Percentiles rank a stretch among this genome's conserved stretches.
Conservation (phyloP, 1,139 yeast genomes). For the Hansenula anomala region DNA sequence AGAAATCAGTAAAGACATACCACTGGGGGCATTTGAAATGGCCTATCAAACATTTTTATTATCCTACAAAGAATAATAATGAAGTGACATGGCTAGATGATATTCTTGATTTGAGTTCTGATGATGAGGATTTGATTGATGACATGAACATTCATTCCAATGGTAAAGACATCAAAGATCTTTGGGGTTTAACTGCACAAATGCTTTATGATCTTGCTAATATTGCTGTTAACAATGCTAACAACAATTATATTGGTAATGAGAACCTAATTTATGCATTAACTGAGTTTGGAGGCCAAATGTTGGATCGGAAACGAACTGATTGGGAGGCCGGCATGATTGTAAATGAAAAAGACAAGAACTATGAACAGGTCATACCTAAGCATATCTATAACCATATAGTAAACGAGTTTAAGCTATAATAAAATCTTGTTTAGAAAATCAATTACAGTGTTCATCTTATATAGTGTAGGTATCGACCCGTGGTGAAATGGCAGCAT, state of each 20-base stretch:
- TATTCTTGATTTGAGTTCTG: constrained; percentile 53
- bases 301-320: constrained; percentile 30
- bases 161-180: constrained; percentile 45
- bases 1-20: constrained; percentile 26
- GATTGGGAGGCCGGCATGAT: constrained; percentile 40
- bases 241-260: constrained; percentile 41
- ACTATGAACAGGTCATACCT: constrained; percentile 45
- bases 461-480: not conserved
- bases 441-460: not conserved
- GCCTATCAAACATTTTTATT: constrained; percentile 57
- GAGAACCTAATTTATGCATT: constrained; percentile 61
- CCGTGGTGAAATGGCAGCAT: not conserved
- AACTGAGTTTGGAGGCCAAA: constrained; percentile 45
- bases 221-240: constrained; percentile 29
- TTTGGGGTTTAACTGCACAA: constrained; percentile 92
- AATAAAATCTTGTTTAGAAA: not conserved
- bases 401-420: constrained; percentile 13
- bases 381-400: constrained; percentile 16
- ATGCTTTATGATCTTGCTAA: constrained; percentile 75
- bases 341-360: constrained; percentile 31
- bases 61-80: constrained; percentile 46
- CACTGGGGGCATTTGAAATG: constrained; percentile 71
- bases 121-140: constrained; percentile 38
- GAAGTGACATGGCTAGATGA: constrained; percentile 63
- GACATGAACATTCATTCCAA: constrained; percentile 25